These are phyloP conservation scores for Fusarium camptoceras DNA, from an alignment of 2,329 filamentous ascomycete genomes.

Conservation along the genomic window DNA sequence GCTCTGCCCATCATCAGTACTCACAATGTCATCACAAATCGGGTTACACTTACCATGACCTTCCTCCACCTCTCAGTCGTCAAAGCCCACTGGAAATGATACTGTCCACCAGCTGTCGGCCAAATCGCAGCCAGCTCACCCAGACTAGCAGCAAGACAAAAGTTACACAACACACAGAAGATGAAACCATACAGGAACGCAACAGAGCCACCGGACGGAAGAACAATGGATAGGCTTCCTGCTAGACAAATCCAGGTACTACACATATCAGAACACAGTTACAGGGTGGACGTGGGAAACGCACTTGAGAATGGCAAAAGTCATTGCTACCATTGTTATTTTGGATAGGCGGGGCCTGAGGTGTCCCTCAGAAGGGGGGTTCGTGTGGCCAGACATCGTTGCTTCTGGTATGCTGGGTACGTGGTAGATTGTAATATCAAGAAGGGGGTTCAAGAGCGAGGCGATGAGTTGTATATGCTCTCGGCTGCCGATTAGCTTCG, in stretches of 20 bases:
- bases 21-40: background rate
- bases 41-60: conserved; percentile 45
- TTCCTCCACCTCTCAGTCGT: conserved; percentile 55
- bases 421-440: background rate
- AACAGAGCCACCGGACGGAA: conserved; percentile 57
- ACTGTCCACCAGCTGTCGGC: conserved; percentile 61
- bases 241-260: conserved; percentile 53
- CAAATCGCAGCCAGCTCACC: conserved; percentile 59
- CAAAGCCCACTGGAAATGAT: conserved; percentile 58
- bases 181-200: conserved; percentile 59
- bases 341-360: conserved; percentile 54
- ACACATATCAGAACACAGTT: background rate
- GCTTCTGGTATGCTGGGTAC: background rate
- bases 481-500: background rate
- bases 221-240: conserved; percentile 56
- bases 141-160: conserved; percentile 56
- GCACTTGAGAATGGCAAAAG: conserved; percentile 58
- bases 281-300: background rate
- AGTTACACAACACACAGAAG: conserved; percentile 59
- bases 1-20: conserved; percentile 45
- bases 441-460: background rate
- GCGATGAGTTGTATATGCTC: conserved; percentile 11
- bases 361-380: conserved; percentile 43
- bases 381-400: conserved; percentile 13
- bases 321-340: conserved; percentile 57